Evolutionary conservation across 352 stramenopile genomes (phyloP), one percentile per base, ranked within the genome.

Genomic region (Pythium phragmiticola): DNA sequence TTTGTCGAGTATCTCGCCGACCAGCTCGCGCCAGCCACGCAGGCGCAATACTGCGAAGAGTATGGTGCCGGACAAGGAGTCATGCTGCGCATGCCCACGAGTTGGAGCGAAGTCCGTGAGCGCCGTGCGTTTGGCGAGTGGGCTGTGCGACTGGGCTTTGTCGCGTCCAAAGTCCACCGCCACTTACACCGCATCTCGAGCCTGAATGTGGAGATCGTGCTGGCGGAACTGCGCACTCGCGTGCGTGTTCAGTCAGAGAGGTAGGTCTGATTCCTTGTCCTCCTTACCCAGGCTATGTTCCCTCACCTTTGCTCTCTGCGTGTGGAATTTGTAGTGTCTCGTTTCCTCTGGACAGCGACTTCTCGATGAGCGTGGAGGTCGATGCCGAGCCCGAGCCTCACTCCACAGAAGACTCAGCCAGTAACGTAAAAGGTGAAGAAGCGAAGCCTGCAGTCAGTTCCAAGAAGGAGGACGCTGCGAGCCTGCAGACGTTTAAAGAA

Each of bases 171-270:
- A 17, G 63, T 70, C 21, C 69, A 70, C 46, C 65, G 60, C 28
- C 75, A 76, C 1, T 66, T 81, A 30, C 75, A 81, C 42, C 72
- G 79, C 21, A 77, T 90, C 30, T 73, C 76, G 5, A 89, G 73
- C 53, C 64, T 88, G 12, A 85, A 88, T 33, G 82, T 79, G 0
- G 75, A 89, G 21, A 73, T 85, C 49, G 81, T 94, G 34, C 43
- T 82, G 7, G 68, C 57, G 34, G 83, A 87, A 45, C 57, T 92
- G 6, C 76, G 68, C 47, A 69, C 50, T 26, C 69, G 77, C 21
- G 58, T 76, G 34, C 56, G 28, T 2, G 12, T 52, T 16, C 56
- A 3, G 7, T 26, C 48, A 5, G 34, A 48, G 6, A 42, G 50
- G 64, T 70, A 37, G 23, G 49, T 71, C 16, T 66, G 45, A 11